Conservation (phyloP, 2,329 filamentous ascomycete species). For the Drechslera avenae region DNA sequence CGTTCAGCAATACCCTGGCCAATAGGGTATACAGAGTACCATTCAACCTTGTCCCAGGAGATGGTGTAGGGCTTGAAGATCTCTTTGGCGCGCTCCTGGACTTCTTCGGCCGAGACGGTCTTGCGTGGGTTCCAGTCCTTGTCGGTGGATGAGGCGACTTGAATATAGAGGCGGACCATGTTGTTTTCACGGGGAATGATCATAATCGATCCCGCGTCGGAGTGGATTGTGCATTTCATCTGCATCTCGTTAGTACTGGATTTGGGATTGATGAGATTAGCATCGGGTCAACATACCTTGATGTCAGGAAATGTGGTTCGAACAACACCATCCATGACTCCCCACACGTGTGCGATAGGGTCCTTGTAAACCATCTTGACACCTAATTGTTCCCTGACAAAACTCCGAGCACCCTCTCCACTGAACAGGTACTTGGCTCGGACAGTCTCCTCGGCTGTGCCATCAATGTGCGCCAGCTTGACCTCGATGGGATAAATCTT, state of each 20-base stretch:
- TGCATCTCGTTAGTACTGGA: slow-evolving; percentile 31
- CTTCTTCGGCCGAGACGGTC: slow-evolving; percentile 63
- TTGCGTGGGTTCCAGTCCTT: slow-evolving; percentile 66
- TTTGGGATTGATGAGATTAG: not conserved
- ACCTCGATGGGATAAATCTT: slow-evolving; percentile 81
- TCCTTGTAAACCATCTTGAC: slow-evolving; percentile 70
- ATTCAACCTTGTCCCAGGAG: slow-evolving; percentile 68
- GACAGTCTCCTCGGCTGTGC: slow-evolving; percentile 68
- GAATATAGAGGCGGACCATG: slow-evolving; percentile 62
- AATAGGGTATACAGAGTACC: slow-evolving; percentile 70
- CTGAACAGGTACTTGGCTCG: slow-evolving; percentile 67
- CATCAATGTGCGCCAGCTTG: slow-evolving; percentile 75
- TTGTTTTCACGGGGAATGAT: slow-evolving; percentile 63
- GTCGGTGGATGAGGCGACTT: slow-evolving; percentile 67
- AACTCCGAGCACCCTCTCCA: slow-evolving; percentile 66
- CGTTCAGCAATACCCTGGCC: slow-evolving; percentile 69
- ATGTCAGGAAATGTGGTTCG: slow-evolving; percentile 68
- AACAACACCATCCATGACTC: slow-evolving; percentile 70
- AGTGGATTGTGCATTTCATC: slow-evolving; percentile 72
- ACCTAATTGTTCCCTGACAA: slow-evolving; percentile 65
- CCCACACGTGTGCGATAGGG: slow-evolving; percentile 68
- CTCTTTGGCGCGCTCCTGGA: slow-evolving; percentile 62
- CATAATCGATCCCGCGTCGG: slow-evolving; percentile 67
- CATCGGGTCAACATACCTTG: slow-evolving; percentile 50
- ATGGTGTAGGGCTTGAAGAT: slow-evolving; percentile 66